Base-by-base conservation (phyloP, 1,284 basidiomycete genomes). In the Garcileccinum viscosum region DNA sequence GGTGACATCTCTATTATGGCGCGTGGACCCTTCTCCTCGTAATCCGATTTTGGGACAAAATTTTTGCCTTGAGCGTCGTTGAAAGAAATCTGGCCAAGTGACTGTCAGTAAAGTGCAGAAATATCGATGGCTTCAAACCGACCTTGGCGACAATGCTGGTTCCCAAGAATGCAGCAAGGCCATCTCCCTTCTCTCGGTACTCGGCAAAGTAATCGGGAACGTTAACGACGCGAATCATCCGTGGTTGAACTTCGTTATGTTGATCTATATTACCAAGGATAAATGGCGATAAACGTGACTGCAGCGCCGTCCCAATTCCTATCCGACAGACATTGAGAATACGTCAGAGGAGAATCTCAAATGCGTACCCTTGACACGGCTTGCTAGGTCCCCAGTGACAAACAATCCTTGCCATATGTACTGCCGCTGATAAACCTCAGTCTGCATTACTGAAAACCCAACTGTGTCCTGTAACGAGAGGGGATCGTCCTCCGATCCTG, bases 131-230 rank as follows among this genome's bases (percentile, higher is more conserved):
- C 35, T 74, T 63, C 22, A 19, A 17, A 77, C 85, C 71, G 69
- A 94, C 95, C 85, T 96, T 97, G 27, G 94, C 94, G 35, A 93
- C 88, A 75, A 97, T 94, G 71, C 90, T 93, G n/a, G 90, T 88
- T 2, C 96, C 96, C 62, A 97, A 82, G 84, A 96, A 98, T 11
- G 93, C 92, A 3, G 95, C 93, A 30, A 94, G 84, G 1, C 94
- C 93, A 61, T 94, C 92, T 1, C 94, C 93, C 58, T 90, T 91
- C 63, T 96, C 93, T 71, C 94, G 89, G 78, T 94, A 98, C 78
- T 97, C 95, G 12, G 93, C 92, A 80, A 96, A 97, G 81, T 97
- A 97, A 33, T 97, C 95, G 17, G 96, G 96, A n/a, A 97, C 89
- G 59, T 84, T 88, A 64, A 96, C 79, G 15, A 92, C 84, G 24